These are phyloP conservation scores for Zalaria obscura DNA, from an alignment of 2,329 filamentous ascomycete genomes.

Conservation along the genomic window DNA sequence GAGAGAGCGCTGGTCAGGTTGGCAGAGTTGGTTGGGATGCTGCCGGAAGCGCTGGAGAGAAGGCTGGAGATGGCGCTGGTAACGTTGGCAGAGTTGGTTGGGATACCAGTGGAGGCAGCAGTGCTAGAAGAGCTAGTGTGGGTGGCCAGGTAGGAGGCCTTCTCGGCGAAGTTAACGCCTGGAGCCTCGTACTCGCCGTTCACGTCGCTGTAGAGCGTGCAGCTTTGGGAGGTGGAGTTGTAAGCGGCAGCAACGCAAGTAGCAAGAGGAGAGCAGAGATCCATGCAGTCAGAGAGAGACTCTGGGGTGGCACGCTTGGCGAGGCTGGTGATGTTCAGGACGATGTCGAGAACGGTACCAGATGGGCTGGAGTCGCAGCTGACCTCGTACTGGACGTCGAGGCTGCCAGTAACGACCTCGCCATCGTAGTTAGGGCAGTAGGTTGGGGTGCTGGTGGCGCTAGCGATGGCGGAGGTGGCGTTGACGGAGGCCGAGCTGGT, in stretches of 20 bases:
- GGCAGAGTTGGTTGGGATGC: not conserved
- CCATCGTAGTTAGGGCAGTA: too few species aligned
- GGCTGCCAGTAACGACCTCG: not conserved
- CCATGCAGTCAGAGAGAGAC: constrained; percentile 2
- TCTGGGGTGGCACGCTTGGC: constrained; percentile 3
- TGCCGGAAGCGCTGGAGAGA: constrained; percentile 12
- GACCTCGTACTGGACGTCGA: constrained; percentile 1
- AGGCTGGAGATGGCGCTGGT: constrained; percentile 5
- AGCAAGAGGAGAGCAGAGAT: not conserved
- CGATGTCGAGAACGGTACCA: constrained; percentile 1
- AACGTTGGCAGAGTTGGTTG: not conserved
- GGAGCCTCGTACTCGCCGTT: not conserved
- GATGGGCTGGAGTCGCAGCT: not conserved
- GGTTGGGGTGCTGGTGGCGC: not conserved
- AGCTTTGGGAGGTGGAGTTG: not conserved
- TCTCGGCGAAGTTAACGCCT: not conserved
- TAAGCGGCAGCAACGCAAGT: constrained; percentile 1
- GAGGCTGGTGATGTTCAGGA: constrained; percentile 1
- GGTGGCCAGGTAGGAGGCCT: not conserved
- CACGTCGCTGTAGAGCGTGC: constrained; percentile 4
- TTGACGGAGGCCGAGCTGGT: constrained; percentile 1
- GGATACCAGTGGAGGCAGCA: not conserved
- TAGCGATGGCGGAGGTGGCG: not conserved
- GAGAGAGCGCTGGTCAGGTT: constrained; percentile 1
- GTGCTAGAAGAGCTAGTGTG: not conserved